Conservation (phyloP, 345 rosid species). For the Fremontodendron californicum region DNA sequence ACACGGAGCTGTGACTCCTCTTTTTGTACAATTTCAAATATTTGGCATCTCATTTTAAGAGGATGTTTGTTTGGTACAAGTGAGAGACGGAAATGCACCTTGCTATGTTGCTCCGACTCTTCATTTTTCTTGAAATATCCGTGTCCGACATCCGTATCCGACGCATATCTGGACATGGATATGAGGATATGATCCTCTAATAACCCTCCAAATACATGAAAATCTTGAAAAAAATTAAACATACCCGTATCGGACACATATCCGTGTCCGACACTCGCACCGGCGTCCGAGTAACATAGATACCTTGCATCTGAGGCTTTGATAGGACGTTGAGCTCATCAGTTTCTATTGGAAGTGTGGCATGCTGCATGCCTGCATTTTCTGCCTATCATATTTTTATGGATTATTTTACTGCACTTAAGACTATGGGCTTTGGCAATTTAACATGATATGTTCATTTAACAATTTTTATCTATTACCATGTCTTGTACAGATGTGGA, state of each 20-base stretch:
- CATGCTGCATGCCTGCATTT: background rate
- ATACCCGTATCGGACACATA: too few relatives aligned
- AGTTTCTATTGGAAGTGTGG: background rate
- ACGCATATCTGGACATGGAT: too few relatives aligned
- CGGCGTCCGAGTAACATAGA: too few relatives aligned
- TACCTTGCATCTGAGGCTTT: background rate
- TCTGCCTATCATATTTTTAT: background rate
- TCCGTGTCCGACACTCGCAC: too few relatives aligned
- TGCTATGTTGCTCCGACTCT: too few relatives aligned
- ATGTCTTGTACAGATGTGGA: constrained; percentile 27
- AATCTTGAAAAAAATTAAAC: too few relatives aligned
- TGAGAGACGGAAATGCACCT: background rate
- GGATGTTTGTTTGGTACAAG: background rate
- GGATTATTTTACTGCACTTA: background rate
- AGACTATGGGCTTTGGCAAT: background rate
- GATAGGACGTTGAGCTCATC: background rate
- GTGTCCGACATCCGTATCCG: too few relatives aligned
- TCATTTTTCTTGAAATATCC: too few relatives aligned
- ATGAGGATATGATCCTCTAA: too few relatives aligned
- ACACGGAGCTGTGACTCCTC: background rate
- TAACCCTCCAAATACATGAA: too few relatives aligned
- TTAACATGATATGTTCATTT: background rate
- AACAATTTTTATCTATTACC: background rate
- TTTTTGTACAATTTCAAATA: background rate
- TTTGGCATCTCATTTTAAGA: background rate